A percentile compares a stretch with the other conserved stretches of the same genome.
Evolutionary conservation across 345 rosid species (phyloP).

Genomic region (Luvunga scandens): DNA sequence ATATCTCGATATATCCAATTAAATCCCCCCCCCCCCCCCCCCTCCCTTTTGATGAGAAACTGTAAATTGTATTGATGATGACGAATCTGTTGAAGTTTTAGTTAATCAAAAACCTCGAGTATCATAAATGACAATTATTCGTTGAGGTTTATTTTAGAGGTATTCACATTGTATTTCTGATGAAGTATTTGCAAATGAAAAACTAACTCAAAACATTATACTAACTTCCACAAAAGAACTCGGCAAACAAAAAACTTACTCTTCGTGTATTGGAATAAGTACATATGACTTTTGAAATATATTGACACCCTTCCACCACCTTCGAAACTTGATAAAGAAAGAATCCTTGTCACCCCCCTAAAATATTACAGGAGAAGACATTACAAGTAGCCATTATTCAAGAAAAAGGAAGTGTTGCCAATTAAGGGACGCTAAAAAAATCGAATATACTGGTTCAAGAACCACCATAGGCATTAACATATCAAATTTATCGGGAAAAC

Average conservation of each 20-base stretch:
- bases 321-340: conserved; percentile 71
- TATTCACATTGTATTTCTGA: not conserved
- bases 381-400: not conserved
- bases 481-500: not conserved
- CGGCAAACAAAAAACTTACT: conserved; percentile 45
- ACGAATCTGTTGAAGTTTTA: not conserved
- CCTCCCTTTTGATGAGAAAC: too few relatives aligned
- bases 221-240: not conserved
- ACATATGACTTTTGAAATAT: conserved; percentile 84
- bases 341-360: conserved; percentile 61
- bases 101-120: not conserved
- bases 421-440: conserved; percentile 2
- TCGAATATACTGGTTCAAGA: not conserved
- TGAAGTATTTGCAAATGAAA: too few relatives aligned
- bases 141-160: not conserved
- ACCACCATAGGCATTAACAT: not conserved
- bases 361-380: conserved; percentile 13
- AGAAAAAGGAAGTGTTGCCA: not conserved
- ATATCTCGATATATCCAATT: not conserved
- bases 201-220: not conserved
- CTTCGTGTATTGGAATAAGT: conserved; percentile 86
- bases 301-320: conserved; percentile 96
- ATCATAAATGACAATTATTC: not conserved
- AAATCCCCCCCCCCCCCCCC: too few relatives aligned
- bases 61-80: too few relatives aligned